Conservation (phyloP, 768 basidiomycete species). For the Sarcomyxa edulis region DNA sequence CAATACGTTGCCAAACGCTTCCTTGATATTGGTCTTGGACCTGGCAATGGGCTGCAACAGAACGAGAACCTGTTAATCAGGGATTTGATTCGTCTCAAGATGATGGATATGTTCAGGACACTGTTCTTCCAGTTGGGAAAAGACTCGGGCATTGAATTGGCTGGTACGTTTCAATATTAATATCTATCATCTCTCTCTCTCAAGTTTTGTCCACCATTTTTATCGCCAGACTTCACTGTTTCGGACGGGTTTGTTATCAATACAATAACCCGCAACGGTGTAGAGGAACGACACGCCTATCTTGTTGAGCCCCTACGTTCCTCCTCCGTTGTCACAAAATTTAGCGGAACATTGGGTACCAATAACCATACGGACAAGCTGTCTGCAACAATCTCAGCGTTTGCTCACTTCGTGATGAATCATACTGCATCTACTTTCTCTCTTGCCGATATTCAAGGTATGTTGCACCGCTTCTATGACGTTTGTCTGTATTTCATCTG, state of each 20-base stretch:
- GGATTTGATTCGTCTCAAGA: neutral
- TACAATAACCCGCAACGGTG: neutral
- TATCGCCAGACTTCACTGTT: neutral
- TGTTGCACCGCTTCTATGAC: too few relatives aligned
- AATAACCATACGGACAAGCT: slow-evolving; percentile 1
- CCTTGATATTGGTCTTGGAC: slow-evolving; percentile 1
- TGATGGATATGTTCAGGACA: neutral
- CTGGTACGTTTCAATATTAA: neutral
- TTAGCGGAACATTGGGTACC: neutral
- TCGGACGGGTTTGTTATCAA: neutral
- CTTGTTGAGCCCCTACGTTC: neutral
- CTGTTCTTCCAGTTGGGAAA: neutral
- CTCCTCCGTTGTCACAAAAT: neutral
- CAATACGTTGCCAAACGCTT: slow-evolving; percentile 2
- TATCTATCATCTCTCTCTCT: neutral
- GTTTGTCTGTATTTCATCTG: neutral
- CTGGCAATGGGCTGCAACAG: neutral
- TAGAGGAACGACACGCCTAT: neutral
- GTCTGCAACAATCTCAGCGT: slow-evolving; percentile 1
- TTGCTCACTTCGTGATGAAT: slow-evolving; percentile 2
- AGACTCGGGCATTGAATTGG: neutral
- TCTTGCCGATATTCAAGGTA: too few relatives aligned
- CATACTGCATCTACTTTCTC: too few relatives aligned
- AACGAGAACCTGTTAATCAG: neutral
- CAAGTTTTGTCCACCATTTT: too few relatives aligned